Percentiles rank a stretch among this genome's conserved stretches.
These are phyloP conservation scores for Pleurotus cornucopiae DNA, from an alignment of 768 basidiomycete species.

Conservation along the genomic window DNA sequence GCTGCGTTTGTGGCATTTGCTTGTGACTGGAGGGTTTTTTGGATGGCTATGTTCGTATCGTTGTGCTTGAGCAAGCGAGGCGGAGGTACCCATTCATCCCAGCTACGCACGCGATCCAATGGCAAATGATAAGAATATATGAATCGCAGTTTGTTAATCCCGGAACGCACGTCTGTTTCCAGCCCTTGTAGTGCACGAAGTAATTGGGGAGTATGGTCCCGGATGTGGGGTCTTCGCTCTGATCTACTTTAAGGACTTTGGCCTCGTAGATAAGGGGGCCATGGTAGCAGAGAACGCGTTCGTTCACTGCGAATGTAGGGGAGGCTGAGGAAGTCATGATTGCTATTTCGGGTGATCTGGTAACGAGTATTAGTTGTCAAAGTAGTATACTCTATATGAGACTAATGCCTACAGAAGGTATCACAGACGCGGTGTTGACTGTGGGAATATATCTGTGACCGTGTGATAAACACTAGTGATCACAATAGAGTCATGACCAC, in stretches of 20 bases:
- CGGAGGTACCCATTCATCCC: constrained; percentile 96
- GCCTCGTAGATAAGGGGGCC: constrained; percentile 96
- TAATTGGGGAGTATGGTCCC: constrained; percentile 66
- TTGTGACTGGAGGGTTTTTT: constrained; percentile 57
- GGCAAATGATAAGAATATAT: not conserved
- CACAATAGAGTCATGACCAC: not conserved
- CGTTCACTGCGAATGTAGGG: constrained; percentile 50
- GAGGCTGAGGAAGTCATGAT: constrained; percentile 4
- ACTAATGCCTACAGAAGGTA: no score
- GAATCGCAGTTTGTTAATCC: not conserved
- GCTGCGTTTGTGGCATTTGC: constrained; percentile 19
- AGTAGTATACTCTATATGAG: no score
- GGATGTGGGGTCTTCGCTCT: constrained; percentile 45
- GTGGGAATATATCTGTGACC: not conserved
- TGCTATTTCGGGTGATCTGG: not conserved
- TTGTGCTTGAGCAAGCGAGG: constrained; percentile 79
- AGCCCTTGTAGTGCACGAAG: constrained; percentile 98
- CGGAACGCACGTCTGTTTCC: constrained; percentile 87
- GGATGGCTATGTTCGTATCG: constrained; percentile 72
- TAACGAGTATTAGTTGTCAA: no score
- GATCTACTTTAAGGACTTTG: constrained; percentile 71
- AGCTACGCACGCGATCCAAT: constrained; percentile 41
- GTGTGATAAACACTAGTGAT: not conserved
- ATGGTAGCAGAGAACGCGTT: constrained; percentile 90
- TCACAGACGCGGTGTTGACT: not conserved